Evolutionary conservation across 495 filamentous ascomycete genomes (phyloP), one percentile per base, ranked within the genome.

Genomic region (Tricharina praecox): DNA sequence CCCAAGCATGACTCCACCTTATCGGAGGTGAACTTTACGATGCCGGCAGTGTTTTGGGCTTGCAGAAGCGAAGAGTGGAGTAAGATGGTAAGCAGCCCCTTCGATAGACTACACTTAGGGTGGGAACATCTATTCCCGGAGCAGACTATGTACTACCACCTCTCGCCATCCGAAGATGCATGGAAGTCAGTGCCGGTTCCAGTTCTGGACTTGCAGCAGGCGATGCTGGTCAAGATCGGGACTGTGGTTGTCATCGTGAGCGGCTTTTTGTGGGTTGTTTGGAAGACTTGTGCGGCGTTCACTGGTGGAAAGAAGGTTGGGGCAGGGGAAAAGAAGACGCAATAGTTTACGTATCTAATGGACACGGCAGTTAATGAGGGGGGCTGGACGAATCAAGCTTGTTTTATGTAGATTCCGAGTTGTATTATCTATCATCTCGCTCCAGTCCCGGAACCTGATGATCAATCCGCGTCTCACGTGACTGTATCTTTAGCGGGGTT

Each of bases 21-120:
- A 10, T 55, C 75, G 3, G 51, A 72, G 16, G 64, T 93, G 0
- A 79, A 84, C 0, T 72, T 73, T 52, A 47, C 58, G 15, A 78
- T 70, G 70, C 92, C 86, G 3, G 72, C 77, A 2, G 72, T 95
- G 1, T 96, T 97, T 68, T 96, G 88, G 88, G 90, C 86, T 1
- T 97, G 90, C 60, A 68, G 70, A 2, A 48, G 73, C 75, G 19
- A 82, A 32, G 80, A 82, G 35, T 81, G 72, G 20, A 73, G 71
- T 1, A 77, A 82, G 63, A 82, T 93, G 68, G 63, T 70, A 0
- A 74, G 68, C 3, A 94, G 78, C 57, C 90, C 90, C 1, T 97
- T 97, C 60, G 90, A 95, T 62, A 68, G 81, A 15, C 68, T 68
- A 21, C 76, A 82, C 61, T 62, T 97, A 18, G 90, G 88, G 15